Evolutionary conservation across 371 early-diverging fungal species (phyloP).

Genomic region (Entomophthora muscae): DNA sequence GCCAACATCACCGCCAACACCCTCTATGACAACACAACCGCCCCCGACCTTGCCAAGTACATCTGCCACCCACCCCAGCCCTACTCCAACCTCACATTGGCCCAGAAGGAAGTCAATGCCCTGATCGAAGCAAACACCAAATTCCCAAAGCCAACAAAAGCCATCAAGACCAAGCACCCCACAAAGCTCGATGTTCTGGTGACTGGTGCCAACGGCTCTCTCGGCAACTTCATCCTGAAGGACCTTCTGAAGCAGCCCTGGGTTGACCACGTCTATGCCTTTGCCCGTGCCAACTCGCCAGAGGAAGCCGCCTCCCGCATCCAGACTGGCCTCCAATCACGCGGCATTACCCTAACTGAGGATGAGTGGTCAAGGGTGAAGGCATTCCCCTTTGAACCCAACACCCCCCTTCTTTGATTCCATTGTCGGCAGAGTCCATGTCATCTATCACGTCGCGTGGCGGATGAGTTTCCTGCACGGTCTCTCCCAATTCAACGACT

Average conservation of each 20-base stretch:
- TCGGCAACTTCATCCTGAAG: not conserved
- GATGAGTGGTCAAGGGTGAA: not conserved
- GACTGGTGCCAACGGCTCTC: not conserved
- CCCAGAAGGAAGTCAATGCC: not conserved
- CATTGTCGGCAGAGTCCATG: constrained; percentile 9
- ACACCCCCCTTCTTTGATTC: constrained; percentile 10
- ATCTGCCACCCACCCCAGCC: too few relatives aligned
- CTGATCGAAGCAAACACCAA: not conserved
- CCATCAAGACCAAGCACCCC: not conserved
- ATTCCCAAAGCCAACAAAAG: not conserved
- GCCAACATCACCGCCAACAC: not conserved
- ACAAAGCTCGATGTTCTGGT: not conserved
- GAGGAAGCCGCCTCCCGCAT: not conserved
- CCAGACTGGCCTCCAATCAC: not conserved
- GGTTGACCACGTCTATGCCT: not conserved
- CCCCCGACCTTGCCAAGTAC: not conserved
- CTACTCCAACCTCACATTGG: too few relatives aligned
- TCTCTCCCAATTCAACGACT: constrained; percentile 1
- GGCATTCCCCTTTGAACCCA: not conserved
- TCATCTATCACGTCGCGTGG: constrained; percentile 9
- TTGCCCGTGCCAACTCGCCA: not conserved
- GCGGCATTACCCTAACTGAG: not conserved
- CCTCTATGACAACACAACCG: not conserved
- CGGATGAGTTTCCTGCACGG: constrained; percentile 4
- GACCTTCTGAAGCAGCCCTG: not conserved